A percentile compares a stretch with the other conserved stretches of the same genome.
Conservation (phyloP, 352 stramenopile species). For the Pythium folliculosum region DNA sequence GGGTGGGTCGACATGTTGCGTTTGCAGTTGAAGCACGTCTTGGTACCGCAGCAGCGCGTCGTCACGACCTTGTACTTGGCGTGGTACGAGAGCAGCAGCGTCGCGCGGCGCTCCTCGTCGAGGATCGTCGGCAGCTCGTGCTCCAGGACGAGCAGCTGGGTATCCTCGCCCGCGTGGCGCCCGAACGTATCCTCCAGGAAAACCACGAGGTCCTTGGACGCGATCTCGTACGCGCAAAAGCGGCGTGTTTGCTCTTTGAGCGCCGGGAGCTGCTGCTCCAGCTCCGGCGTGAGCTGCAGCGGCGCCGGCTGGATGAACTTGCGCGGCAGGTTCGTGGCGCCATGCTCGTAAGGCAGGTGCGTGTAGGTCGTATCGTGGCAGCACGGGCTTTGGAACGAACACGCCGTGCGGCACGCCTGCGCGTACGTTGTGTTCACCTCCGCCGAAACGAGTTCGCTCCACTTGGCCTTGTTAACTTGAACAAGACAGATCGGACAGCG, state of each 20-base stretch:
- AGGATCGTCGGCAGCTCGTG: conserved; percentile 15
- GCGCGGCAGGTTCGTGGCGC: neutral
- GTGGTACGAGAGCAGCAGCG: conserved; percentile 28
- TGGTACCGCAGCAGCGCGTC: conserved; percentile 24
- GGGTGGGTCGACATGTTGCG: conserved; percentile 10
- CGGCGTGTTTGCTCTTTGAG: conserved; percentile 6
- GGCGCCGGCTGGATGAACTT: neutral
- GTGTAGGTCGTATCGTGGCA: conserved; percentile 29
- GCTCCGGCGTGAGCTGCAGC: conserved; percentile 11
- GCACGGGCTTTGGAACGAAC: conserved; percentile 29
- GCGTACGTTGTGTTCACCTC: conserved; percentile 9
- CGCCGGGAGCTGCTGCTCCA: conserved; percentile 4
- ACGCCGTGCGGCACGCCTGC: conserved; percentile 26
- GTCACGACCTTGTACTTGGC: conserved; percentile 27
- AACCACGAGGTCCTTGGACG: conserved; percentile 13
- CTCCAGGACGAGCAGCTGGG: conserved; percentile 23
- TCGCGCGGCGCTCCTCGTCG: conserved; percentile 30
- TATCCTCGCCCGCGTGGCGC: conserved; percentile 4
- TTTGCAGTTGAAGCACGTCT: conserved; percentile 34
- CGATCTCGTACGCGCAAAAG: conserved; percentile 22
- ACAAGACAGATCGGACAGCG: conserved; percentile 43
- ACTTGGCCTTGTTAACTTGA: conserved; percentile 27
- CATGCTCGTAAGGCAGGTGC: conserved; percentile 18
- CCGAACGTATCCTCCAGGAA: conserved; percentile 25
- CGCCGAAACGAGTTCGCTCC: neutral